These are phyloP conservation scores for Phytophthora crassamura DNA, from an alignment of 352 stramenopile genomes.

Conservation along the genomic window DNA sequence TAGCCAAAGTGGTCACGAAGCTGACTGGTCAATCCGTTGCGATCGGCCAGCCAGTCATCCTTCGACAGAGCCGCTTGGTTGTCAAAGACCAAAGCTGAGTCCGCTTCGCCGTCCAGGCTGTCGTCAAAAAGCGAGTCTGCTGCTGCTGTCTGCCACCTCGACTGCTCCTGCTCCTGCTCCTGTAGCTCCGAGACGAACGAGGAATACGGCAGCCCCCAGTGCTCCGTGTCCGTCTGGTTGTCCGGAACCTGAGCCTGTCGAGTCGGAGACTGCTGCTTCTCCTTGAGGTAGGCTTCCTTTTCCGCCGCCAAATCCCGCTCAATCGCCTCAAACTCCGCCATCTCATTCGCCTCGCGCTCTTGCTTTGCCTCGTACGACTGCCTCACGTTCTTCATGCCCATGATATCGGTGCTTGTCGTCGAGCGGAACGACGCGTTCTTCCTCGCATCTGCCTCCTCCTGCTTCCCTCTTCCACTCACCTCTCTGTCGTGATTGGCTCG, in stretches of 20 bases:
- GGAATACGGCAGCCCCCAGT: constrained; percentile 31
- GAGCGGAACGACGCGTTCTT: constrained; percentile 39
- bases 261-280: constrained; percentile 35
- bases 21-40: constrained; percentile 14
- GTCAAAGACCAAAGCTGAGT: constrained; percentile 58
- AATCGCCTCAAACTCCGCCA: constrained; percentile 82
- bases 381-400: constrained; percentile 58
- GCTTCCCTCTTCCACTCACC: not conserved
- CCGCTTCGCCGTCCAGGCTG: constrained; percentile 47
- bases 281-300: constrained; percentile 60
- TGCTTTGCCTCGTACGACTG: constrained; percentile 64
- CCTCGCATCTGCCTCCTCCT: constrained; percentile 21
- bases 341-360: constrained; percentile 71
- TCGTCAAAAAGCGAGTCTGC: constrained; percentile 28
- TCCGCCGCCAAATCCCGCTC: constrained; percentile 71
- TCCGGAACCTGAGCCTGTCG: constrained; percentile 17
- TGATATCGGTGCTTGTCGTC: constrained; percentile 56
- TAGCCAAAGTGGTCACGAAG: constrained; percentile 36
- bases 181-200: constrained; percentile 37
- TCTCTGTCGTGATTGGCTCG: constrained; percentile 8
- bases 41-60: constrained; percentile 23
- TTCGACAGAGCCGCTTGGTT: constrained; percentile 23
- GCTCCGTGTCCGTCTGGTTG: constrained; percentile 11
- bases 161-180: constrained; percentile 33
- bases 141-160: constrained; percentile 10